Percentiles rank a stretch among this genome's conserved stretches.
These are phyloP conservation scores for Leptosphaerulina australis DNA, from an alignment of 2,329 filamentous ascomycete genomes.

Conservation along the genomic window DNA sequence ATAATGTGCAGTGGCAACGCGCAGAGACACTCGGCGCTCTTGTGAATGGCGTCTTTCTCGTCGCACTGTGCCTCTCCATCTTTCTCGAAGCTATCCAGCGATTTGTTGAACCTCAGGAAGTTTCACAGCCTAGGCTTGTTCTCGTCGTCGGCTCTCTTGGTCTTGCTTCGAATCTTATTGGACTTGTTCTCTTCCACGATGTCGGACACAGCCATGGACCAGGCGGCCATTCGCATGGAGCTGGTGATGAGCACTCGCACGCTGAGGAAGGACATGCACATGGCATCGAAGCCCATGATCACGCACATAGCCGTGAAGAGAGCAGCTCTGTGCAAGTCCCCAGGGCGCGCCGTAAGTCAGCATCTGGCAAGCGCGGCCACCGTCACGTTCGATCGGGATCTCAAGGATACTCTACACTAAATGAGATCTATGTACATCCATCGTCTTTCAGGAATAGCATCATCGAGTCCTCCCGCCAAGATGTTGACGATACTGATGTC, in stretches of 20 bases:
- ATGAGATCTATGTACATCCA: conserved; percentile 81
- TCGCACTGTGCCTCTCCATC: conserved; percentile 94
- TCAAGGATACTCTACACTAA: conserved; percentile 62
- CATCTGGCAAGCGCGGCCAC: conserved; percentile 50
- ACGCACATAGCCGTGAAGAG: conserved; percentile 54
- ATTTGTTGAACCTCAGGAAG: conserved; percentile 87
- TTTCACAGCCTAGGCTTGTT: conserved; percentile 83
- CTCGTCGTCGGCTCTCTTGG: conserved; percentile 87
- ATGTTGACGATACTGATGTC: conserved; percentile 60
- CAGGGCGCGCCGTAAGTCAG: conserved; percentile 31
- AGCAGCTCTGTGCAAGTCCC: conserved; percentile 32
- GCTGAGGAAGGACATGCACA: conserved; percentile 60
- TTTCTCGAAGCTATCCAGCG: conserved; percentile 93
- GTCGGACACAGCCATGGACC: conserved; percentile 81
- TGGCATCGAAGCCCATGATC: conserved; percentile 53
- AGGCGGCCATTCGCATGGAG: conserved; percentile 59
- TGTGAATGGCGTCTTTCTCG: conserved; percentile 96
- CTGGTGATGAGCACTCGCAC: conserved; percentile 49
- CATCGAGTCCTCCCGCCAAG: conserved; percentile 75
- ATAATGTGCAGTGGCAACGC: conserved; percentile 76
- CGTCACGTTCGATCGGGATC: conserved; percentile 67
- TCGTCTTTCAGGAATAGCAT: conserved; percentile 91
- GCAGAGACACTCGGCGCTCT: conserved; percentile 95
- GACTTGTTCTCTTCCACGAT: conserved; percentile 89
- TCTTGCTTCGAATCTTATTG: conserved; percentile 84